phyloP scores from a whole-genome alignment of 73 alveolate species.

The Stentor coeruleus region DNA sequence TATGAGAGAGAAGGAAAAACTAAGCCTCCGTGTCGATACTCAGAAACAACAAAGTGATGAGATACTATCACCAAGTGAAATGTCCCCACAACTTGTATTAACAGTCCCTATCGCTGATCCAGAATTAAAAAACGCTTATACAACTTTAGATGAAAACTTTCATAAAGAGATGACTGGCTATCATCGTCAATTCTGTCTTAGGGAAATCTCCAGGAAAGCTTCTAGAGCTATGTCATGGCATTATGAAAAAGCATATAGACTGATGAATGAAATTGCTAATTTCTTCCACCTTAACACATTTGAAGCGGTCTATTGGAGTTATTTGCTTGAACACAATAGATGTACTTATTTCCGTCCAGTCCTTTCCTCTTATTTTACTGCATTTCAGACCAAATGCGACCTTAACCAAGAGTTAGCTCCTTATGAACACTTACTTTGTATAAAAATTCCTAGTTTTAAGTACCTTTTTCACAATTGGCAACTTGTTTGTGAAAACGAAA shows the following conservation, averaged over 20 bases:
- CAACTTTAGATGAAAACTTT: not conserved
- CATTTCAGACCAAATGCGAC: not conserved
- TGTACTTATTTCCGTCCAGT: not conserved
- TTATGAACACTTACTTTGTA: not conserved
- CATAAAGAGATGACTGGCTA: not conserved
- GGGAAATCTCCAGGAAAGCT: not conserved
- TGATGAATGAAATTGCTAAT: not conserved
- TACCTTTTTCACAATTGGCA: not conserved
- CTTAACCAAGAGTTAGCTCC: not conserved
- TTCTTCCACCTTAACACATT: not conserved
- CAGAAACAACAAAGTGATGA: not conserved
- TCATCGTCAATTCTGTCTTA: not conserved
- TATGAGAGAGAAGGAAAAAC: no score
- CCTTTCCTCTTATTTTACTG: not conserved
- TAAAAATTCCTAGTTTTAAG: not conserved
- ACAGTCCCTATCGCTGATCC: not conserved
- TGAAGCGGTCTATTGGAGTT: not conserved
- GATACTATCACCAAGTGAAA: not conserved
- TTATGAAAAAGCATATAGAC: not conserved
- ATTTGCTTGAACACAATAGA: not conserved
- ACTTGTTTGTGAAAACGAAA: not conserved
- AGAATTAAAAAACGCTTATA: not conserved
- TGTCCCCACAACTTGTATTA: not conserved
- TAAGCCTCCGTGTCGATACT: not conserved
- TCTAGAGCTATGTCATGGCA: not conserved